Evolutionary conservation across 768 basidiomycete species (phyloP), one percentile per base, ranked within the genome.

Genomic region (Kwoniella heveanensis): DNA sequence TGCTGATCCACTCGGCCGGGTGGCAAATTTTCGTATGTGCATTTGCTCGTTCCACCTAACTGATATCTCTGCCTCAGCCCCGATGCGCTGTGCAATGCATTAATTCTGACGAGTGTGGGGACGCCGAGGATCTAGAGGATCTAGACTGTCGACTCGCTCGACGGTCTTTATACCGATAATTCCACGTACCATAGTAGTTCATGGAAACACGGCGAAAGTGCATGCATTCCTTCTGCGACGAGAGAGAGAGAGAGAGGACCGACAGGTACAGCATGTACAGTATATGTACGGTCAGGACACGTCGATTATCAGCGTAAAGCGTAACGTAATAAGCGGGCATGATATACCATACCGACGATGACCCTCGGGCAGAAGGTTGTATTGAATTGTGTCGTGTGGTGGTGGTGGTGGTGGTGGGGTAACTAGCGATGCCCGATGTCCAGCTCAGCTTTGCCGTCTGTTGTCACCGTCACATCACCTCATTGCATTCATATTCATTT

Each of bases 291-390:
- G n/a, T n/a, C n/a, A n/a, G n/a, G n/a, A n/a, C n/a, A n/a, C n/a
- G n/a, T n/a, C n/a, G n/a, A n/a, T n/a, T n/a, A 13, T 36, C 13
- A 7, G 32, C 13, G 32, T 44, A 19, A 10, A n/a, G n/a, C n/a
- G n/a, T 44, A 44, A 44, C 39, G 39, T 44, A 44, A 44, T 44
- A 44, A 44, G 39, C 39, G 39, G 39, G 39, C 39, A 44, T 44
- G n/a, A n/a, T n/a, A n/a, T n/a, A n/a, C n/a, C n/a, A n/a, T n/a
- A n/a, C n/a, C n/a, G n/a, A n/a, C n/a, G n/a, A 19, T 44, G 17
- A 21, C 51, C 51, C 22, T 52, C 51, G 51, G 51, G 51, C 51
- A 52, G 3, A 19, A 29, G 25, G 7, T n/a, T n/a, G n/a, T n/a
- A n/a, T n/a, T n/a, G n/a, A n/a, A n/a, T n/a, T 32, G 13, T 32